Evolutionary conservation across 2,329 filamentous ascomycete species (phyloP).

Genomic region (Aspergillus fumigatiaffinis): DNA sequence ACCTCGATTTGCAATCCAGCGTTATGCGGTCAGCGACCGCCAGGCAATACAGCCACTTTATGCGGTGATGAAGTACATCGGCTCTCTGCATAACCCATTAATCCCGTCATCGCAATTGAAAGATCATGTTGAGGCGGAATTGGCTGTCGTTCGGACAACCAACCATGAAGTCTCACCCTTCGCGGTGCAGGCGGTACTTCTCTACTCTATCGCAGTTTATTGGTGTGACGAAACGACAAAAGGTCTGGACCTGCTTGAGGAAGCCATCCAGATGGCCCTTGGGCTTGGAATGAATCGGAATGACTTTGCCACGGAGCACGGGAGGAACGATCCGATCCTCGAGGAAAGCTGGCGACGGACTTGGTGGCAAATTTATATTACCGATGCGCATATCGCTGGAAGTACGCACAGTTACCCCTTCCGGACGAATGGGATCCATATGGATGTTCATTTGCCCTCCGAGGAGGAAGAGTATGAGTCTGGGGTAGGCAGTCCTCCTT

Average conservation of each 20-base stretch:
- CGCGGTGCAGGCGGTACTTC: slow-evolving; percentile 18
- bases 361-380: slow-evolving; percentile 52
- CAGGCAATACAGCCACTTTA: slow-evolving; percentile 12
- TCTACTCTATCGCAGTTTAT: slow-evolving; percentile 18
- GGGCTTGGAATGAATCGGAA: slow-evolving; percentile 9
- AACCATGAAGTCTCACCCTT: slow-evolving; percentile 3
- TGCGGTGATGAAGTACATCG: slow-evolving; percentile 22
- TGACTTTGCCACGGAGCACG: not conserved
- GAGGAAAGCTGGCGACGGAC: slow-evolving; percentile 44
- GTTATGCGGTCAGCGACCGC: slow-evolving; percentile 5
- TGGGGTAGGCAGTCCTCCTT: slow-evolving; percentile 12
- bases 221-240: slow-evolving; percentile 12
- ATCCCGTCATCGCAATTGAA: not conserved
- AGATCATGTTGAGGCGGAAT: not conserved
- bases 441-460: slow-evolving; percentile 24
- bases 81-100: slow-evolving; percentile 12
- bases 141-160: not conserved
- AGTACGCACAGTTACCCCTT: slow-evolving; percentile 30
- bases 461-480: slow-evolving; percentile 23
- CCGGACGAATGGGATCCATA: slow-evolving; percentile 17
- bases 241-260: slow-evolving; percentile 7
- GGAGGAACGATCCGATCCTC: slow-evolving; percentile 7
- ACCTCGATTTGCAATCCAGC: slow-evolving; percentile 12
- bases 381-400: slow-evolving; percentile 75
- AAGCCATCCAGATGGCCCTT: slow-evolving; percentile 8